Evolutionary conservation across 2,329 filamentous ascomycete species (phyloP).

Genomic region (Exophiala sp.): DNA sequence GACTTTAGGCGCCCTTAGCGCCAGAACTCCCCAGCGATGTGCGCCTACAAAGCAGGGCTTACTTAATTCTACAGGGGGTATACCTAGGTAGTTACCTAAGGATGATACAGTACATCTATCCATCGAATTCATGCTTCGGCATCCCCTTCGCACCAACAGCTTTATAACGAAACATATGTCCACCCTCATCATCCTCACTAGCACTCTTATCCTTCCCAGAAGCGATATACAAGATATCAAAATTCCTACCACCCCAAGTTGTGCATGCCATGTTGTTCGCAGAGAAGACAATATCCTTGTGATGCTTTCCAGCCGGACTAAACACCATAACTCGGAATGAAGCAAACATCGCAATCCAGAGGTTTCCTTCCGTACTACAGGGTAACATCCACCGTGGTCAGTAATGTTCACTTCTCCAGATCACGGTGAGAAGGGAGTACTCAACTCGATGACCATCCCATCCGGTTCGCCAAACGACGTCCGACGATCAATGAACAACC

Average conservation of each 20-base stretch:
- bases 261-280: conserved; percentile 37
- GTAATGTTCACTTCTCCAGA: not conserved
- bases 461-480: conserved; percentile 35
- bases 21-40: too few relatives aligned
- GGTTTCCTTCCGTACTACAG: conserved; percentile 34
- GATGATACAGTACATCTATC: too few relatives aligned
- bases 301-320: conserved; percentile 31
- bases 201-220: conserved; percentile 30
- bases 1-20: too few relatives aligned
- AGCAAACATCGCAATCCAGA: conserved; percentile 38
- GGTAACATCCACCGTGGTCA: not conserved
- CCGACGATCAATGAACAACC: conserved; percentile 31
- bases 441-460: conserved; percentile 41
- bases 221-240: conserved; percentile 35
- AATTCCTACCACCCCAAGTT: conserved; percentile 37
- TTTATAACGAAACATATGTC: conserved; percentile 36
- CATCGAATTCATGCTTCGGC: conserved; percentile 37
- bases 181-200: conserved; percentile 34
- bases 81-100: too few relatives aligned
- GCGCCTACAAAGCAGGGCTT: too few relatives aligned
- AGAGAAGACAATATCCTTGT: conserved; percentile 36
- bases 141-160: conserved; percentile 29
- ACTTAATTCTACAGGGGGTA: too few relatives aligned
- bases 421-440: conserved; percentile 6
- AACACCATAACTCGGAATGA: conserved; percentile 37